Conservation (phyloP, 352 stramenopile species). For the Phytophthora macrochlamydospora region DNA sequence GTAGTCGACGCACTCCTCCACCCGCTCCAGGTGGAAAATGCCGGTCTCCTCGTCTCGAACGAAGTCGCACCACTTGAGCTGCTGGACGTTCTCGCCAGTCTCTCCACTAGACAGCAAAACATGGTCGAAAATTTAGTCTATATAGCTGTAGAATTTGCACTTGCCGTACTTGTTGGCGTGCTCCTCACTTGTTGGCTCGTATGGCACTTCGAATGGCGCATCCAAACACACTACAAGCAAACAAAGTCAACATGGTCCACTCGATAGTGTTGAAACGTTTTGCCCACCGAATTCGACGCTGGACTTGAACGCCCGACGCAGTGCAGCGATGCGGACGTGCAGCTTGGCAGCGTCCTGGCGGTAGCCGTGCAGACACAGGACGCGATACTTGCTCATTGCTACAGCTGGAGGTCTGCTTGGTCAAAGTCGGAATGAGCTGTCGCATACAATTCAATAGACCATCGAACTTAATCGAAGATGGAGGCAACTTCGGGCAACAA, state of each 20-base stretch:
- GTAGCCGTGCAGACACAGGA: slow-evolving; percentile 89
- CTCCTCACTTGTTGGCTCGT: slow-evolving; percentile 64
- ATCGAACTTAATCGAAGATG: background rate
- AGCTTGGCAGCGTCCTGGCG: slow-evolving; percentile 79
- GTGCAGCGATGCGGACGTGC: slow-evolving; percentile 71
- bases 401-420: slow-evolving; percentile 4
- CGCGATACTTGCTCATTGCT: slow-evolving; percentile 56
- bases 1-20: slow-evolving; percentile 76
- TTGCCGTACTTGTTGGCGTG: slow-evolving; percentile 45
- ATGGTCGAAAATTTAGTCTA: too few species aligned
- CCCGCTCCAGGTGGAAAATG: slow-evolving; percentile 44
- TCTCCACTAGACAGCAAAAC: slow-evolving; percentile 19
- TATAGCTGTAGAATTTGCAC: too few species aligned
- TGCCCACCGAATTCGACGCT: slow-evolving; percentile 80
- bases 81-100: slow-evolving; percentile 47
- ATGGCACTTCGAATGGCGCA: slow-evolving; percentile 71
- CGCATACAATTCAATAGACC: too few species aligned
- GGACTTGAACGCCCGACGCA: slow-evolving; percentile 76
- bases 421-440: slow-evolving; percentile 8
- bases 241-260: background rate
- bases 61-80: slow-evolving; percentile 84
- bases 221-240: slow-evolving; percentile 68
- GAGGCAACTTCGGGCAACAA: too few species aligned
- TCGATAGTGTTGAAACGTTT: background rate
- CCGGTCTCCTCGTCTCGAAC: slow-evolving; percentile 47